These are phyloP conservation scores for Butyriboletus loyo DNA, from an alignment of 768 basidiomycete genomes.

Conservation along the genomic window DNA sequence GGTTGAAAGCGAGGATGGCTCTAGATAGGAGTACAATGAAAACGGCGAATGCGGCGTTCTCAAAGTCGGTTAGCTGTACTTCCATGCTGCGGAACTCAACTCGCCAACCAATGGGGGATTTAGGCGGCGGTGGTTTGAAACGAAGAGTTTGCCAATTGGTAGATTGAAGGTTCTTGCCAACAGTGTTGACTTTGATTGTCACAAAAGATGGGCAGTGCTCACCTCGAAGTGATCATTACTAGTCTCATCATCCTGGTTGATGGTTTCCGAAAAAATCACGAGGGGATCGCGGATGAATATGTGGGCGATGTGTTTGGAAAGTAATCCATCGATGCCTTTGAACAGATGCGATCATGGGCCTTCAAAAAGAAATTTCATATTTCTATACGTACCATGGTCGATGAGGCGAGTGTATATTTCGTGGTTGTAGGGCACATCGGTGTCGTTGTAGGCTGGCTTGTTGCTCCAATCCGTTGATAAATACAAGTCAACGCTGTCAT, in stretches of 20 bases:
- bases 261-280: constrained; percentile 90
- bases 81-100: constrained; percentile 99
- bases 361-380: not conserved
- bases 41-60: constrained; percentile 95
- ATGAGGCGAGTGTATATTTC: constrained; percentile 68
- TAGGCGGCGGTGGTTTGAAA: constrained; percentile 96
- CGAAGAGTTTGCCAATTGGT: constrained; percentile 99
- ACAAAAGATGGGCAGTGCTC: not conserved
- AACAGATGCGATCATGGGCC: not conserved
- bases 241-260: constrained; percentile 83
- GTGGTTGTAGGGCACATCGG: constrained; percentile 72
- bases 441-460: constrained; percentile 93
- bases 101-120: constrained; percentile 93
- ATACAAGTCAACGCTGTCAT: constrained; percentile 94
- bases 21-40: constrained; percentile 94
- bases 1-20: constrained; percentile 84
- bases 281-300: constrained; percentile 97
- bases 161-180: constrained; percentile 87
- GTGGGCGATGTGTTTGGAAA: constrained; percentile 92
- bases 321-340: constrained; percentile 77
- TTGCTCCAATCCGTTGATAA: constrained; percentile 85
- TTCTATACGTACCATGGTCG: constrained; percentile 56
- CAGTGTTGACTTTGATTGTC: not conserved
- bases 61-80: constrained; percentile 97
- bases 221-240: constrained; percentile 98